Percentiles rank a stretch among this genome's conserved stretches.
Evolutionary conservation across 768 basidiomycete species (phyloP).

Genomic region (Phaeolepiota aurea): DNA sequence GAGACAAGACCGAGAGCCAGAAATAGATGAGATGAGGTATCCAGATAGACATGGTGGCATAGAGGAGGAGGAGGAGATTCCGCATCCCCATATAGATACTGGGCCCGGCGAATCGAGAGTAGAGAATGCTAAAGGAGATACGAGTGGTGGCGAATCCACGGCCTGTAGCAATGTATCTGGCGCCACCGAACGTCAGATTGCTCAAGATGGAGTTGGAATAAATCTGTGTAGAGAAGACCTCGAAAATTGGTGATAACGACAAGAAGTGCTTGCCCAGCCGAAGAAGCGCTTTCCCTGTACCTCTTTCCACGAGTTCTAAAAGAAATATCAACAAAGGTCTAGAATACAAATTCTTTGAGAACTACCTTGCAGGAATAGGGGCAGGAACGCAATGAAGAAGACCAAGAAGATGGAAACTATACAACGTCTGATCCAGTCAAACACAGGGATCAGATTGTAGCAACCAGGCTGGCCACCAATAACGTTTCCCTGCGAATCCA

Average conservation of each 20-base stretch:
- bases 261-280: slow-evolving; percentile 96
- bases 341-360: slow-evolving; percentile 6
- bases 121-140: slow-evolving; percentile 92
- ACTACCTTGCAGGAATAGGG: slow-evolving; percentile 90
- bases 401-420: slow-evolving; percentile 98
- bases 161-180: slow-evolving; percentile 97
- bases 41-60: slow-evolving; percentile 88
- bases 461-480: slow-evolving; percentile 85
- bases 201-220: slow-evolving; percentile 95
- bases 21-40: slow-evolving; percentile 96
- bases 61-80: slow-evolving; percentile 83
- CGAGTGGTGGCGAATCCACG: slow-evolving; percentile 98
- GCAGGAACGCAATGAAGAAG: slow-evolving; percentile 96
- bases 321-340: too few relatives aligned
- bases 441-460: slow-evolving; percentile 94
- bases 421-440: slow-evolving; percentile 96
- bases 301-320: slow-evolving; percentile 89
- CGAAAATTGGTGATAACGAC: slow-evolving; percentile 94
- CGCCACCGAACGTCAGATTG: slow-evolving; percentile 96
- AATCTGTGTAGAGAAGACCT: slow-evolving; percentile 98
- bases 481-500: slow-evolving; percentile 74
- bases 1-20: slow-evolving; percentile 93
- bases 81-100: slow-evolving; percentile 99
- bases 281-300: slow-evolving; percentile 89
- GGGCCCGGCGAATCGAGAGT: slow-evolving; percentile 98